phyloP scores from a whole-genome alignment of 2,329 filamentous ascomycete species.

The Sarocladiaceae sp. region DNA sequence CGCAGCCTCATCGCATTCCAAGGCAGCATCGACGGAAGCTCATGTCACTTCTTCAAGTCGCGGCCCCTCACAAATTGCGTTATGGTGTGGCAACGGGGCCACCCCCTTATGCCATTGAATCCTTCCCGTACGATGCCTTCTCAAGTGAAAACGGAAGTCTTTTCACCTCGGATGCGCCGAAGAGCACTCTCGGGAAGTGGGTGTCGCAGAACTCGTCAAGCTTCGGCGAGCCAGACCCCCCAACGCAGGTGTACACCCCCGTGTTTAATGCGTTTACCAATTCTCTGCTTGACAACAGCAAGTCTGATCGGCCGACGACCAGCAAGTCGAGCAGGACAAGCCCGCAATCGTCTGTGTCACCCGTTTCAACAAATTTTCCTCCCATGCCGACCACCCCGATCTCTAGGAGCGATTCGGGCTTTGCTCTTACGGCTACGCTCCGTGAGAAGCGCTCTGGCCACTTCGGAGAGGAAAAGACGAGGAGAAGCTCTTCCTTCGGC shows the following conservation, averaged over 20 bases:
- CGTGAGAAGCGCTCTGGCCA: constrained; percentile 93
- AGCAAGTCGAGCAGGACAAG: constrained; percentile 60
- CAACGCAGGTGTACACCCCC: constrained; percentile 50
- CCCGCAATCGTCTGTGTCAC: constrained; percentile 65
- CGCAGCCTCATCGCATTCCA: constrained; percentile 72
- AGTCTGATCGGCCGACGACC: constrained; percentile 73
- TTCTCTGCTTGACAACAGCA: constrained; percentile 62
- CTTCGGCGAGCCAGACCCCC: constrained; percentile 66
- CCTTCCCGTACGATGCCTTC: constrained; percentile 86
- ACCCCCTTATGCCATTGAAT: constrained; percentile 87
- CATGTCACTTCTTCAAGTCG: constrained; percentile 78
- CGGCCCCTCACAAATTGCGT: constrained; percentile 83
- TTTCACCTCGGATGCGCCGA: constrained; percentile 67
- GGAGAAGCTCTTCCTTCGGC: constrained; percentile 90
- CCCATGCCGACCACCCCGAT: constrained; percentile 70
- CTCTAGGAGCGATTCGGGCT: constrained; percentile 90
- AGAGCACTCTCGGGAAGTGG: constrained; percentile 76
- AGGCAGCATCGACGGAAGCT: constrained; percentile 89
- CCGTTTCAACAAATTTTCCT: constrained; percentile 74
- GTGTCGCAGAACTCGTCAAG: constrained; percentile 85
- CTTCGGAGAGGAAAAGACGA: constrained; percentile 72
- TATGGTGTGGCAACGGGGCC: constrained; percentile 86
- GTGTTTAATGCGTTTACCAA: constrained; percentile 91
- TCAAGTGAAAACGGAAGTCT: constrained; percentile 79
- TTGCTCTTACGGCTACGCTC: constrained; percentile 78